Conservation (phyloP, 495 filamentous ascomycete genomes). For the Amniculicola lignicola region DNA sequence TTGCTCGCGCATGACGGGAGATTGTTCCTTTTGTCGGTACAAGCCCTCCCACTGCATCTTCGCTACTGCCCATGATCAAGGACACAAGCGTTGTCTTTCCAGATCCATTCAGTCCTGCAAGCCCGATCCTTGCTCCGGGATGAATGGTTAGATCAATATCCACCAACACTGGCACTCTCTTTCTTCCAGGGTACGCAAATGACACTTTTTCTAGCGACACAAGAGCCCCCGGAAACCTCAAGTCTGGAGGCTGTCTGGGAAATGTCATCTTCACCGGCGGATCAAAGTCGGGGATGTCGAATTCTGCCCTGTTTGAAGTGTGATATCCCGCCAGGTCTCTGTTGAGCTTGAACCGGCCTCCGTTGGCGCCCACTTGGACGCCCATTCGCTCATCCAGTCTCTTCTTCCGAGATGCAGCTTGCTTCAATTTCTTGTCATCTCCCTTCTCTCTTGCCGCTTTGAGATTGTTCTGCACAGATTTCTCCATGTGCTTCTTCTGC, state of each 20-base stretch:
- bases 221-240: slow-evolving; percentile 71
- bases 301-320: slow-evolving; percentile 54
- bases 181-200: slow-evolving; percentile 54
- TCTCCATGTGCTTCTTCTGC: slow-evolving; percentile 72
- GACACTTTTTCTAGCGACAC: slow-evolving; percentile 63
- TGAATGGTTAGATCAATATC: slow-evolving; percentile 63
- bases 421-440: slow-evolving; percentile 74
- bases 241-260: slow-evolving; percentile 59
- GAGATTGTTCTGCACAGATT: slow-evolving; percentile 67
- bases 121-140: slow-evolving; percentile 66
- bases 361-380: slow-evolving; percentile 64
- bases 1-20: slow-evolving; percentile 61
- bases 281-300: slow-evolving; percentile 68
- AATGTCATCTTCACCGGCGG: slow-evolving; percentile 51
- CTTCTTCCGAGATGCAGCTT: slow-evolving; percentile 75
- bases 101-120: slow-evolving; percentile 70
- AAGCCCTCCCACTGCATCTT: slow-evolving; percentile 38
- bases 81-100: slow-evolving; percentile 71
- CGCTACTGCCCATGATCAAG: slow-evolving; percentile 49
- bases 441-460: slow-evolving; percentile 66
- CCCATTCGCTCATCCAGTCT: slow-evolving; percentile 78
- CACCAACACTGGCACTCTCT: slow-evolving; percentile 46
- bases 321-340: slow-evolving; percentile 65
- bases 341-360: slow-evolving; percentile 74
- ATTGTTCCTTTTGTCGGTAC: slow-evolving; percentile 53